These are phyloP conservation scores for Alternaria arbusti DNA, from an alignment of 2,329 filamentous ascomycete genomes.

Conservation along the genomic window DNA sequence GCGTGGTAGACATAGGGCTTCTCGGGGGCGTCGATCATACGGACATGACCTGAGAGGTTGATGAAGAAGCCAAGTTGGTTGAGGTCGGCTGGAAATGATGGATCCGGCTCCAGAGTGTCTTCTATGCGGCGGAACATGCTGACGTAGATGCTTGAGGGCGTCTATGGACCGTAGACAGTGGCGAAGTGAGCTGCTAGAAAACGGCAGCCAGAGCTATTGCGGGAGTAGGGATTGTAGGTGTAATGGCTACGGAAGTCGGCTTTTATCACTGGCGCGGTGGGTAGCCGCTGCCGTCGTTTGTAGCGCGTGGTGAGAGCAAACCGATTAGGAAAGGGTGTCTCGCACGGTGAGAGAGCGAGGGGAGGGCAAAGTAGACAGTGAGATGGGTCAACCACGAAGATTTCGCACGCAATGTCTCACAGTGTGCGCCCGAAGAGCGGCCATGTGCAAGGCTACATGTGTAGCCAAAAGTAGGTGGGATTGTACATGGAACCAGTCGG, in stretches of 20 bases:
- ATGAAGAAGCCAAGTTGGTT: constrained; percentile 80
- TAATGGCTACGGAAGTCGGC: background rate
- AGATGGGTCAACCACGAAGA: background rate
- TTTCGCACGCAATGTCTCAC: background rate
- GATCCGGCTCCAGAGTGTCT: constrained; percentile 70
- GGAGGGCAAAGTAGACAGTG: background rate
- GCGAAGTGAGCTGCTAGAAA: background rate
- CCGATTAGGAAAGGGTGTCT: constrained; percentile 12
- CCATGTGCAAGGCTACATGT: background rate
- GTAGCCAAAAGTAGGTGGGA: constrained; percentile 5
- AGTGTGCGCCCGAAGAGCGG: background rate
- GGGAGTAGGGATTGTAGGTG: background rate
- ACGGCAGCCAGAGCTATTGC: background rate
- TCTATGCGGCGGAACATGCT: constrained; percentile 78
- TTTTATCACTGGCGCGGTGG: constrained; percentile 1
- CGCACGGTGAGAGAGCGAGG: background rate
- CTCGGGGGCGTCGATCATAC: constrained; percentile 70
- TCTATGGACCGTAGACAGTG: background rate
- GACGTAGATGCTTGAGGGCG: background rate
- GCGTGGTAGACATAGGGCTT: constrained; percentile 77
- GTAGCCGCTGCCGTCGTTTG: constrained; percentile 13
- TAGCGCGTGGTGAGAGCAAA: constrained; percentile 21
- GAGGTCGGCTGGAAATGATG: constrained; percentile 69
- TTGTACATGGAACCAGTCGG: constrained; percentile 15
- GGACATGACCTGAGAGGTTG: constrained; percentile 76